Evolutionary conservation across 257 asterid genomes (phyloP).

Genomic region (Solanum virginianum): DNA sequence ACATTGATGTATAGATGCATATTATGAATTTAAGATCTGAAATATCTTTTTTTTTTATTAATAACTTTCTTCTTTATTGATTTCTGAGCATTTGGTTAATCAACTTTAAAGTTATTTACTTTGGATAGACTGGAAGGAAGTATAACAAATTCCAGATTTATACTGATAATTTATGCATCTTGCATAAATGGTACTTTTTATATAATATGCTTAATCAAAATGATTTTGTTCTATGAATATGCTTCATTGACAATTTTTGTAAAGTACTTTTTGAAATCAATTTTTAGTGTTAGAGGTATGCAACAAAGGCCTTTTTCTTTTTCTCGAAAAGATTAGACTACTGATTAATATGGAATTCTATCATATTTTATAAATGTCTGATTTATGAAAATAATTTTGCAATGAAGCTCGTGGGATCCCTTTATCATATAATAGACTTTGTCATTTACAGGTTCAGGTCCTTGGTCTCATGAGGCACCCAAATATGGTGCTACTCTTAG

Average conservation of each 20-base stretch:
- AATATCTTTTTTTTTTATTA: neutral
- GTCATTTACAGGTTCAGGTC: slow-evolving; percentile 7
- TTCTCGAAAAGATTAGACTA: neutral
- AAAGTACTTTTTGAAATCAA: neutral
- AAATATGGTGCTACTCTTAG: slow-evolving; percentile 11
- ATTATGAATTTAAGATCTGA: neutral
- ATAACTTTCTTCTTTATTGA: neutral
- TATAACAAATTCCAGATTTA: neutral
- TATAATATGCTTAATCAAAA: neutral
- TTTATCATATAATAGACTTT: neutral
- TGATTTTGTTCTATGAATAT: neutral
- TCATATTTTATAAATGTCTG: neutral
- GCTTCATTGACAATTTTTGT: neutral
- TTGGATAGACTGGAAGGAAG: neutral
- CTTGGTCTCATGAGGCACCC: slow-evolving; percentile 12
- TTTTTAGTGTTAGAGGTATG: neutral
- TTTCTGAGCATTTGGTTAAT: neutral
- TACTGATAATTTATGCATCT: neutral
- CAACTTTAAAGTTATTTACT: neutral
- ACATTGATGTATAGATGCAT: neutral
- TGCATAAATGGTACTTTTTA: neutral
- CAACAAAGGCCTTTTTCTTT: neutral
- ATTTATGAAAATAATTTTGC: neutral
- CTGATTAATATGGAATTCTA: neutral
- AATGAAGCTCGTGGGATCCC: neutral